Base-by-base conservation (phyloP, 148 eudicot species). In the Camellia granthamiana region DNA sequence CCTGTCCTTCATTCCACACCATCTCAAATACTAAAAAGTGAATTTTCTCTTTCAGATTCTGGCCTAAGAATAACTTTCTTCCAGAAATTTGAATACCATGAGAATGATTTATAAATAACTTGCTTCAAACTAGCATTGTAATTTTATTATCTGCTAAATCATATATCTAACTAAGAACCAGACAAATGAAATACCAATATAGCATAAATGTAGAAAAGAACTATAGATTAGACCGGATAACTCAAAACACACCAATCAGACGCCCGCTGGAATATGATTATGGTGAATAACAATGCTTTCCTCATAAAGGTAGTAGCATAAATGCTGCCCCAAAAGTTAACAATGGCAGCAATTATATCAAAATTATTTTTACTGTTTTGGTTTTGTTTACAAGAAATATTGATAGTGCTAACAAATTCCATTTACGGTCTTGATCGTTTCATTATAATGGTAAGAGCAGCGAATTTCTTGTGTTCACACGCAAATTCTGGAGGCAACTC, bases 391-490 rank as follows among this genome's bases (percentile, higher is more conserved):
- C 63, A 23, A 49, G 49, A 62, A 64, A 61, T 11, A 16, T 54
- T 55, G 13, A 68, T 9, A 21, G 8, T 12, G 3, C 69, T 81
- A 51, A 82, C 55, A 63, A 71, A 73, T 77, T 70, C 62, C 74
- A 47, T 14, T 52, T 52, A 21, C 75, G 68, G 59, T 76, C 69
- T 61, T 81, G 76, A 38, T 16, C 52, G 64, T 19, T 19, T 6
- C 3, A 0, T 69, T 46, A 55, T 30, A 69, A 85, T 64, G 77
- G 61, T 49, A 77, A 78, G 75, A 72, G 86, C 90, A 89, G 92
- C 75, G 89, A 76, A 89, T 89, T 80, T 89, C 92, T 75, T 89
- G 92, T 75, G 92, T 87, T 75, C 92, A 89, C 70, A 87, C 89
- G 52, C 92, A 89, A 83, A 60, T 84, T 72, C 83, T 89, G 21